Evolutionary conservation across 192 early-diverging fungal species (phyloP).

Genomic region (Phycomyces nitens): DNA sequence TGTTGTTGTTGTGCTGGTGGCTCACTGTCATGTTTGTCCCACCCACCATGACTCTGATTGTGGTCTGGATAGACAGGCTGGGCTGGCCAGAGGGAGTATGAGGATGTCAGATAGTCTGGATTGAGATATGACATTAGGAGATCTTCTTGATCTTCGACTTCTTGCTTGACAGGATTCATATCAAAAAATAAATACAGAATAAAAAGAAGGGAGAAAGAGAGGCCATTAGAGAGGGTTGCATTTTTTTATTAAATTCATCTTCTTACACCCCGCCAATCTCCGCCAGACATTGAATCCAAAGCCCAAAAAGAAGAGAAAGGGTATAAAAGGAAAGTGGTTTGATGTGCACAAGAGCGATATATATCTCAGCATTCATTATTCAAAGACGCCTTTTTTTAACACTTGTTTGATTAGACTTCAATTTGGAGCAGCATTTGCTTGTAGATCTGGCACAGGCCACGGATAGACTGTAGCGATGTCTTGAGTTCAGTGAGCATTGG

Average conservation of each 20-base stretch:
- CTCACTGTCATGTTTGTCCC: too few species aligned
- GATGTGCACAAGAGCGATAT: constrained; percentile 13
- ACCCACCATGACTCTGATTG: too few species aligned
- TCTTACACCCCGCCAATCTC: too few species aligned
- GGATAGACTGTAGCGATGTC: constrained; percentile 11
- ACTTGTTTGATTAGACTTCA: constrained; percentile 15
- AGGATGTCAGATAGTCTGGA: constrained; percentile 19
- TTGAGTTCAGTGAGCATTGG: constrained; percentile 28
- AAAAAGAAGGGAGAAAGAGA: neutral
- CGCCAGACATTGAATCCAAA: too few species aligned
- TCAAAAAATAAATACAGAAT: neutral
- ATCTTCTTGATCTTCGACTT: constrained; percentile 26
- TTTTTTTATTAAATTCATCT: too few species aligned
- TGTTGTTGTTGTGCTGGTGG: too few species aligned
- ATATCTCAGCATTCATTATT: too few species aligned
- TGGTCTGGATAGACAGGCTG: too few species aligned
- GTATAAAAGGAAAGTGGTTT: neutral
- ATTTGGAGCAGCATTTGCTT: constrained; percentile 25
- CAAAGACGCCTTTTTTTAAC: neutral
- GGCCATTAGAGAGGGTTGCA: too few species aligned
- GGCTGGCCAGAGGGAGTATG: neutral
- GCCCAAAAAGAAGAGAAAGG: too few species aligned
- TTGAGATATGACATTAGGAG: constrained; percentile 31
- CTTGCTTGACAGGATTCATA: neutral
- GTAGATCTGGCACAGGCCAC: constrained; percentile 16